These are phyloP conservation scores for Ceratobasidium sp. DNA, from an alignment of 1,284 basidiomycete species.

Conservation along the genomic window DNA sequence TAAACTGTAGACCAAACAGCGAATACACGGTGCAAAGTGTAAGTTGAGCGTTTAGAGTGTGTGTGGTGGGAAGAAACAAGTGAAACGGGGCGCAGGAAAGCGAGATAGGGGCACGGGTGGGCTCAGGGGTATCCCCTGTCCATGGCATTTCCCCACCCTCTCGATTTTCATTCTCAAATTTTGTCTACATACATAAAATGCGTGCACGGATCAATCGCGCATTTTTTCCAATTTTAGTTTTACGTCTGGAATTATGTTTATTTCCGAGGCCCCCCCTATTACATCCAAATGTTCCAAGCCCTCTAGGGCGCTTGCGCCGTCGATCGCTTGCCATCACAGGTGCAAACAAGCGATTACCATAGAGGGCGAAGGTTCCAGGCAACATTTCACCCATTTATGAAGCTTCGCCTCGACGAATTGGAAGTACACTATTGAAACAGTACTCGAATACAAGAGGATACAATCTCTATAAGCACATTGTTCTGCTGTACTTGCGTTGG, in stretches of 20 bases:
- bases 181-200: background rate
- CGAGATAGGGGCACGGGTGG: background rate
- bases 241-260: background rate
- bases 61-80: background rate
- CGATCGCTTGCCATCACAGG: slow-evolving; percentile 26
- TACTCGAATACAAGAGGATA: background rate
- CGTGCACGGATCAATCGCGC: background rate
- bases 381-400: background rate
- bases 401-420: background rate
- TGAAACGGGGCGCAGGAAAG: background rate
- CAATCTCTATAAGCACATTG: slow-evolving; percentile 1
- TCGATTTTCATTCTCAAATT: background rate
- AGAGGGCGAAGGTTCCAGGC: slow-evolving; percentile 16
- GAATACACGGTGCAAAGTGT: no score
- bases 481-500: slow-evolving; percentile 1
- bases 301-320: slow-evolving; percentile 13
- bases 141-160: background rate
- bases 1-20: background rate
- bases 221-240: background rate
- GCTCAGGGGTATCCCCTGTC: background rate
- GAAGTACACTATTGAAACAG: slow-evolving; percentile 23
- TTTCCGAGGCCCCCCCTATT: background rate
- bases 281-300: background rate
- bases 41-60: background rate
- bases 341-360: slow-evolving; percentile 15